A percentile compares a stretch with the other conserved stretches of the same genome.
These are phyloP conservation scores for Pyrus bretschneideri DNA, from an alignment of 306 rosid species.

Conservation along the genomic window DNA sequence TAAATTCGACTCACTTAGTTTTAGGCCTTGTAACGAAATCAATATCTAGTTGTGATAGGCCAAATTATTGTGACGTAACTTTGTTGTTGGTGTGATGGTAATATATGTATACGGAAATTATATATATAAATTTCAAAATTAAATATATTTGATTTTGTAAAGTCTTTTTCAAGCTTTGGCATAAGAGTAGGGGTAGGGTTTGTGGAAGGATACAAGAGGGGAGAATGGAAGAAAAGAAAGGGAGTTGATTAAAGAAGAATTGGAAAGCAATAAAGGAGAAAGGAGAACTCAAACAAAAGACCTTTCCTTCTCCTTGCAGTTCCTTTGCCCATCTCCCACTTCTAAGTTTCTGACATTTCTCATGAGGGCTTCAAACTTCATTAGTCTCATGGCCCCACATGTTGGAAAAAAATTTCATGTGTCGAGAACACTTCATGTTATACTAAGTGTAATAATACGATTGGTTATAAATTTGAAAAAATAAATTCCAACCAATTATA, in stretches of 20 bases:
- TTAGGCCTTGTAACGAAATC: no score
- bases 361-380: neutral
- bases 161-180: neutral
- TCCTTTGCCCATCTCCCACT: neutral
- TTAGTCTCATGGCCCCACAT: neutral
- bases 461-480: no score
- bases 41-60: neutral
- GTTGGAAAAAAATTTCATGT: neutral
- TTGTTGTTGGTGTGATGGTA: neutral
- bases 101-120: no score
- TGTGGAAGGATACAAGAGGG: neutral
- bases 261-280: neutral
- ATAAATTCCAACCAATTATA: no score
- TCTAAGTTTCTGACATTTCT: neutral
- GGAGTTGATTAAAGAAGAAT: neutral
- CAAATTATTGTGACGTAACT: no score
- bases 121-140: neutral
- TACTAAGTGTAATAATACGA: no score
- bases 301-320: neutral
- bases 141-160: neutral
- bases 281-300: neutral
- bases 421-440: no score
- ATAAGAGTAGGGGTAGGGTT: conserved; percentile 8
- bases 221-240: neutral
- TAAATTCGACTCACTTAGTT: no score